Base-by-base conservation (phyloP, 2,329 filamentous ascomycete genomes). In the Microdochium nivale region DNA sequence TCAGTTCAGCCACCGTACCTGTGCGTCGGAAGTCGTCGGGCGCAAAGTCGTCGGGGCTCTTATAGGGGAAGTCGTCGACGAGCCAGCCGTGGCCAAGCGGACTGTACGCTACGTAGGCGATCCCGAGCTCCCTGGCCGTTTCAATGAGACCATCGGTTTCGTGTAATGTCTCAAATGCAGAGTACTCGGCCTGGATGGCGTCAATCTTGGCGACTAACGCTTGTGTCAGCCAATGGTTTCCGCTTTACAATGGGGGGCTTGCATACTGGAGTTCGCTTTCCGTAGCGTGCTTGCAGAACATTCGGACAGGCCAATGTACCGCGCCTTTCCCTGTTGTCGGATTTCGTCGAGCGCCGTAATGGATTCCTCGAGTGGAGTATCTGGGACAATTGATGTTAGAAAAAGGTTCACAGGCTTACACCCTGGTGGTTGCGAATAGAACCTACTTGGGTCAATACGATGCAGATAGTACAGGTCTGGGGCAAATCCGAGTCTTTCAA, bases 251-350 rank as follows among this genome's bases (percentile, higher is more conserved):
- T 5, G 50, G 30, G 21, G 21, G n/a, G 5, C 7, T 11, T 21
- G 58, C 63, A 44, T 47, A 74, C 71, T 73, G 1, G 70, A 68
- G 50, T 72, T 69, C 0, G 72, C 73, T 52, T 71, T 72, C 23
- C 70, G 68, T 4, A 76, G 56, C 0, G 73, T 76, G 1, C 59
- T 59, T 0, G 71, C 71, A 2, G 72, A 75, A 54, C 72, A 74
- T 51, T 76, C 73, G 0, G 71, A 75, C 0, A 76, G 63, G 13
- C 72, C 73, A 49, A 76, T 75, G 50, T 73, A 75, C 59, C 74
- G 75, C 16, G 72, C 74, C 59, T 74, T 75, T 3, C 73, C 72
- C 0, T 67, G 66, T 51, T 67, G 69, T 40, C 72, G 70, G 49
- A 77, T 65, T 49, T 69, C 67, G 53, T 77, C 72, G 0, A 77